Conservation (phyloP, 495 filamentous ascomycete genomes). For the Xylaria palmicola region DNA sequence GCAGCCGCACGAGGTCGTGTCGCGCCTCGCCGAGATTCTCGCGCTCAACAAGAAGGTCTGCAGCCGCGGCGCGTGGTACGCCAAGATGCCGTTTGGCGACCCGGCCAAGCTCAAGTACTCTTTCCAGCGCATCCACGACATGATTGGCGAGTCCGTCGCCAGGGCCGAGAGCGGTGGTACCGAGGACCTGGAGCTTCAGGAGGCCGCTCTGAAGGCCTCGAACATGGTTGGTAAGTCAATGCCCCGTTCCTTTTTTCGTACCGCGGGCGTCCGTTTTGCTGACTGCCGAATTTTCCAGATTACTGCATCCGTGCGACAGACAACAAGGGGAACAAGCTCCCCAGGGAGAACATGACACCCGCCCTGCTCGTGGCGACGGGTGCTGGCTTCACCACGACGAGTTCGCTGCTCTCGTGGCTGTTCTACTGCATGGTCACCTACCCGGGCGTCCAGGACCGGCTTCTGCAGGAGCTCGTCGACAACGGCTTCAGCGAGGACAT, state of each 20-base stretch:
- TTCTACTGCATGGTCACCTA: constrained; percentile 51
- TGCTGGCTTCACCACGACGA: constrained; percentile 57
- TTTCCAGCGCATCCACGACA: neutral
- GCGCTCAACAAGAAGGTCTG: constrained; percentile 55
- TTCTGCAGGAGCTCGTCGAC: constrained; percentile 56
- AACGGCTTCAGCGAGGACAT: constrained; percentile 38
- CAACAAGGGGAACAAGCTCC: constrained; percentile 53
- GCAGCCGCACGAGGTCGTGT: constrained; percentile 42
- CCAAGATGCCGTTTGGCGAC: constrained; percentile 51
- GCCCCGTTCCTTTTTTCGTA: neutral
- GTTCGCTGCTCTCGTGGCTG: constrained; percentile 53
- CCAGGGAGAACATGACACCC: constrained; percentile 27
- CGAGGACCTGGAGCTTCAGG: constrained; percentile 47
- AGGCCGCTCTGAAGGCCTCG: constrained; percentile 49
- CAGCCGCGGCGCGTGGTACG: constrained; percentile 49
- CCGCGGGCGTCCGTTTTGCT: neutral
- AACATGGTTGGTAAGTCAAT: constrained; percentile 36
- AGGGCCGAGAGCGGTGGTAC: constrained; percentile 34
- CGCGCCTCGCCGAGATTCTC: constrained; percentile 40
- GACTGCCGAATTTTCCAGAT: constrained; percentile 26
- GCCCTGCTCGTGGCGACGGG: constrained; percentile 42
- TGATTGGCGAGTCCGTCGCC: constrained; percentile 40
- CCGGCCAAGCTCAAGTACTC: constrained; percentile 30
- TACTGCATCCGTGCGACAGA: constrained; percentile 50
- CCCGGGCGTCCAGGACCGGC: constrained; percentile 48